These are phyloP conservation scores for Tranzscheliella williamsii DNA, from an alignment of 1,284 basidiomycete species.

Conservation along the genomic window DNA sequence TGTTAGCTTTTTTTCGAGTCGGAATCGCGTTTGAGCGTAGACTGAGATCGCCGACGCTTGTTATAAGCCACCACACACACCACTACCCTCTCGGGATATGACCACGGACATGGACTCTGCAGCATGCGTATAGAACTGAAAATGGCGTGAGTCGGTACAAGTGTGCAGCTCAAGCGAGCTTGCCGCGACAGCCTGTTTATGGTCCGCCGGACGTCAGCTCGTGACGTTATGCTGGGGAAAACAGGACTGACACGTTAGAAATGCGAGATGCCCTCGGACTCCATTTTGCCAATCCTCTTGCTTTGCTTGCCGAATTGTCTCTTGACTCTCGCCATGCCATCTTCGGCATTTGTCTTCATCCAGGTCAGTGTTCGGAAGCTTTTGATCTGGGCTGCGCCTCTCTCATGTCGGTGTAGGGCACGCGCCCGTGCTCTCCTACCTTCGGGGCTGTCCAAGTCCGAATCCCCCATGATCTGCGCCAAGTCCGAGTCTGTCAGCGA, in stretches of 20 bases:
- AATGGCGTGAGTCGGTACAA: too few species aligned
- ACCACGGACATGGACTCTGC: too few species aligned
- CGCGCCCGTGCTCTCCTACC: conserved; percentile 22
- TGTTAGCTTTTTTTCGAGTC: too few species aligned
- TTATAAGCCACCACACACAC: too few species aligned
- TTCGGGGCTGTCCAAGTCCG: conserved; percentile 31
- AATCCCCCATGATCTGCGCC: conserved; percentile 10
- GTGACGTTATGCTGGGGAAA: neutral
- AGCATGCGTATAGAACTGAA: too few species aligned
- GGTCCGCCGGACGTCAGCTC: too few species aligned
- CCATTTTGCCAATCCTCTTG: conserved; percentile 51
- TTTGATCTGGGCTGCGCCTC: conserved; percentile 53
- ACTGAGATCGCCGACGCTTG: too few species aligned
- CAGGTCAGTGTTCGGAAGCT: conserved; percentile 45
- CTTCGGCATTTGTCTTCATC: conserved; percentile 52
- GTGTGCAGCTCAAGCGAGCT: too few species aligned
- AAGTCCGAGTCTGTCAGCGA: conserved; percentile 30
- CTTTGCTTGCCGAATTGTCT: conserved; percentile 34
- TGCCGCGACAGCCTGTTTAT: too few species aligned
- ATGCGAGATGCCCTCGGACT: conserved; percentile 52
- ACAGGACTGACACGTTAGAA: conserved; percentile 19
- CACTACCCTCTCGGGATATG: too few species aligned
- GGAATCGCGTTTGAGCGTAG: too few species aligned
- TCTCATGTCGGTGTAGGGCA: conserved; percentile 44
- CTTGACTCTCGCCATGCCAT: conserved; percentile 29